Evolutionary conservation across 2,329 filamentous ascomycete species (phyloP).

Genomic region (Aspergillus brunneoviolaceus): DNA sequence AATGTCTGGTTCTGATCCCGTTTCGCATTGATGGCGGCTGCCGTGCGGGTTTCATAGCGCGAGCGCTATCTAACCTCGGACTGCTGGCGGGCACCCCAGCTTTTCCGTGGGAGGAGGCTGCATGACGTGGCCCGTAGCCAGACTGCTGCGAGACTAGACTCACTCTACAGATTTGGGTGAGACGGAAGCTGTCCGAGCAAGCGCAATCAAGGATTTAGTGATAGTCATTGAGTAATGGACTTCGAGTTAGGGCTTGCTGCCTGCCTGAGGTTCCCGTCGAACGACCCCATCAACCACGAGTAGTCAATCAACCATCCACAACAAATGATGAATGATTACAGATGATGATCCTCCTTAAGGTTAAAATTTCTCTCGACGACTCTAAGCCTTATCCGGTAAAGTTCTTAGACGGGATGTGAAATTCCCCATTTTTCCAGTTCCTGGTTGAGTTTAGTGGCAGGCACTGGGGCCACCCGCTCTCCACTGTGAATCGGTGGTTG

Average conservation of each 20-base stretch:
- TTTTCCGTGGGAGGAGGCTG: background rate
- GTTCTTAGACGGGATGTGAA: background rate
- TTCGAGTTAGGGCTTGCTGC: background rate
- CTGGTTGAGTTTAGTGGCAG: background rate
- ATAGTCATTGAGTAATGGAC: background rate
- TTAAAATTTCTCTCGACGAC: background rate
- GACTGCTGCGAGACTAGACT: background rate
- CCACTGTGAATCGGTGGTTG: background rate
- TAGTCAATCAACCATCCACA: background rate
- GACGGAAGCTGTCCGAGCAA: background rate
- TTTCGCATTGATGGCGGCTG: slow-evolving; percentile 5
- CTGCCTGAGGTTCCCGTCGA: background rate
- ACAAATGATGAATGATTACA: background rate
- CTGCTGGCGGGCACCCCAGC: background rate
- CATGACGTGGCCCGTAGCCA: background rate
- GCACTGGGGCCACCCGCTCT: background rate
- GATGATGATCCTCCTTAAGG: background rate
- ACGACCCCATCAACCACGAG: background rate
- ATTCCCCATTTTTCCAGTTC: background rate
- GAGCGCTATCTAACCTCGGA: background rate
- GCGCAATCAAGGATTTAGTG: no score
- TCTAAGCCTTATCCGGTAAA: background rate
- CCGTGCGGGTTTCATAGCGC: background rate
- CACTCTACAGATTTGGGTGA: background rate
- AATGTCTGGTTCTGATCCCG: slow-evolving; percentile 1